These are phyloP conservation scores for Metarhizium rileyi DNA, from an alignment of 2,329 filamentous ascomycete species.

Conservation along the genomic window DNA sequence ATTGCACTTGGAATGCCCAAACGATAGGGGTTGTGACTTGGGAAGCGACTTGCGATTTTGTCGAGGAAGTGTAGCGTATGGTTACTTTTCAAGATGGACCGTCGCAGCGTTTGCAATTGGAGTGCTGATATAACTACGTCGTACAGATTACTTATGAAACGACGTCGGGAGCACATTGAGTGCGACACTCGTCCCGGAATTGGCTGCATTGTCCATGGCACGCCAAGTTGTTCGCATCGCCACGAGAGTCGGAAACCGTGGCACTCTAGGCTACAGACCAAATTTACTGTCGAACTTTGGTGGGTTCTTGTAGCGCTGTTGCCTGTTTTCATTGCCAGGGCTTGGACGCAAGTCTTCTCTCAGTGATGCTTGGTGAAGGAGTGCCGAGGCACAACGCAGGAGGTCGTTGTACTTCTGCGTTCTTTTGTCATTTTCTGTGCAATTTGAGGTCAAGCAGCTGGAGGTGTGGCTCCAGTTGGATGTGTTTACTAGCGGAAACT, in stretches of 20 bases:
- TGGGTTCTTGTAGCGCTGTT: slow-evolving; percentile 36
- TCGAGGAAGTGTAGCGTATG: slow-evolving; percentile 47
- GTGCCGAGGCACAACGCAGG: background rate
- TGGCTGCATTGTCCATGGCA: slow-evolving; percentile 46
- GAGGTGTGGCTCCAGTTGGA: too few species aligned
- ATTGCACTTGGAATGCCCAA: slow-evolving; percentile 56
- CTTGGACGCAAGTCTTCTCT: background rate
- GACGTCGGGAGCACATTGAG: slow-evolving; percentile 49
- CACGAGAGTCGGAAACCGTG: slow-evolving; percentile 34
- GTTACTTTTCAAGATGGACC: slow-evolving; percentile 3
- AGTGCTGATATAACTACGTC: background rate
- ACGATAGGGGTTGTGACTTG: slow-evolving; percentile 45
- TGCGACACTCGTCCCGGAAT: slow-evolving; percentile 48
- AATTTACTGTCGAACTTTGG: slow-evolving; percentile 37
- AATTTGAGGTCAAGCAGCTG: too few species aligned
- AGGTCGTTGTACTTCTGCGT: too few species aligned
- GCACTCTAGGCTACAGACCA: slow-evolving; percentile 34
- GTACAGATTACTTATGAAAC: slow-evolving; percentile 45
- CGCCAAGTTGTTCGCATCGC: slow-evolving; percentile 35
- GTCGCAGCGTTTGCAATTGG: background rate
- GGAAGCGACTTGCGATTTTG: slow-evolving; percentile 52
- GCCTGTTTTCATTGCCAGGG: slow-evolving; percentile 21
- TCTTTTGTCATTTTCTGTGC: too few species aligned
- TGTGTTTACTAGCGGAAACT: too few species aligned
- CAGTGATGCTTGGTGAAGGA: background rate